These are phyloP conservation scores for Tritrichomonas foetus DNA, from an alignment of 208 protist genomes.

Conservation along the genomic window DNA sequence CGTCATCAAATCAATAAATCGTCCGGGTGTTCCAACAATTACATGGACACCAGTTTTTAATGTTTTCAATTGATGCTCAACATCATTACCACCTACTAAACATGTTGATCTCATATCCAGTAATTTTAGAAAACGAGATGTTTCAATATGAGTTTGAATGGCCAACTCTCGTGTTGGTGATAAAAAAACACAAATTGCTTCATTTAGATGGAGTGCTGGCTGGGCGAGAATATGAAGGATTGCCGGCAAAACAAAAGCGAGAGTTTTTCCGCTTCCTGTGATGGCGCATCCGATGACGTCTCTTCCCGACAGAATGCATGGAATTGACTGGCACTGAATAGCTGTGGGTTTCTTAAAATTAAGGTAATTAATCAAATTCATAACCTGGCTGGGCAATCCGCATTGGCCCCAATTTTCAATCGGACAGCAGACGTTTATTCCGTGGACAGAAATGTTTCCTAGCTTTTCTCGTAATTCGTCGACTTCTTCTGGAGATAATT, in stretches of 20 bases:
- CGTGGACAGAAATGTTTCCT: constrained; percentile 44
- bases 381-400: constrained; percentile 49
- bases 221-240: constrained; percentile 71
- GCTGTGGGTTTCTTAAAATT: constrained; percentile 67
- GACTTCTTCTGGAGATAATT: not conserved
- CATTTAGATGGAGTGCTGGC: constrained; percentile 52
- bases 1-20: constrained; percentile 76
- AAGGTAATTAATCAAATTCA: constrained; percentile 48
- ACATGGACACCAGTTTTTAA: constrained; percentile 65
- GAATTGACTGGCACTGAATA: constrained; percentile 68
- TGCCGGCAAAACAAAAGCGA: constrained; percentile 71
- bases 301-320: constrained; percentile 67
- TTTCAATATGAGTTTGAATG: constrained; percentile 65
- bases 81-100: constrained; percentile 64
- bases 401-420: constrained; percentile 56
- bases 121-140: constrained; percentile 49
- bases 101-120: constrained; percentile 44
- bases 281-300: constrained; percentile 70
- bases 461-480: not conserved
- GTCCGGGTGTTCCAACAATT: constrained; percentile 68
- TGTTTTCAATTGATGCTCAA: constrained; percentile 68
- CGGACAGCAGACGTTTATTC: constrained; percentile 55
- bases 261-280: constrained; percentile 66
- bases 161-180: constrained; percentile 75
- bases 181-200: constrained; percentile 71